Evolutionary conservation across 1,139 yeast genomes (phyloP).

Genomic region (Tardiomyces digboiensis): DNA sequence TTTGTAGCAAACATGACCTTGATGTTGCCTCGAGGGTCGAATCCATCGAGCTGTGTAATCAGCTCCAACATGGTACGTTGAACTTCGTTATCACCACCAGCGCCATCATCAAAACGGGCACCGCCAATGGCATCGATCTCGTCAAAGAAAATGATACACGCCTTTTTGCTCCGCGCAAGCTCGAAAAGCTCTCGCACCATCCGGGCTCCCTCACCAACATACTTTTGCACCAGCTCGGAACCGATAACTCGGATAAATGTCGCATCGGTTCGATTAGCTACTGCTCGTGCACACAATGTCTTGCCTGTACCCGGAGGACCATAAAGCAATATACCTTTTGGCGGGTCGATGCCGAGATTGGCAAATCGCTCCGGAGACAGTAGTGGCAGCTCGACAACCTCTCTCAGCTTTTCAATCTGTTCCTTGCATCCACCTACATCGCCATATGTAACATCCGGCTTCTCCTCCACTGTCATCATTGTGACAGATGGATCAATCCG

Average conservation of each 20-base stretch:
- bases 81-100: slow-evolving; percentile 98
- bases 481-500: slow-evolving; percentile 96
- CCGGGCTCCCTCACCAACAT: slow-evolving; percentile 99
- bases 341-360: slow-evolving; percentile 95
- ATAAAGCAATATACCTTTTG: slow-evolving; percentile 89
- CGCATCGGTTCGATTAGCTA: slow-evolving; percentile 97
- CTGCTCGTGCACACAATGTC: slow-evolving; percentile 96
- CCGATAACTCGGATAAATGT: slow-evolving; percentile 97
- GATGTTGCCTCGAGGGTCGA: slow-evolving; percentile 96
- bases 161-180: slow-evolving; percentile 97
- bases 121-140: slow-evolving; percentile 99
- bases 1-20: slow-evolving; percentile 99
- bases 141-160: slow-evolving; percentile 93
- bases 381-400: slow-evolving; percentile 93
- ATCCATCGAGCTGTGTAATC: slow-evolving; percentile 95
- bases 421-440: slow-evolving; percentile 99
- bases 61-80: slow-evolving; percentile 98
- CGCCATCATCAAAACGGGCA: slow-evolving; percentile 98
- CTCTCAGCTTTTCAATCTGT: slow-evolving; percentile 93
- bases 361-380: slow-evolving; percentile 95
- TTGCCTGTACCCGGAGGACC: slow-evolving; percentile 99
- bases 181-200: slow-evolving; percentile 98
- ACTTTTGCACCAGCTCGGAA: slow-evolving; percentile 93
- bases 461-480: slow-evolving; percentile 99
- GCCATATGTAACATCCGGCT: slow-evolving; percentile 75